Evolutionary conservation across 495 filamentous ascomycete genomes (phyloP).

Genomic region (Hypoxylon subgilvum): DNA sequence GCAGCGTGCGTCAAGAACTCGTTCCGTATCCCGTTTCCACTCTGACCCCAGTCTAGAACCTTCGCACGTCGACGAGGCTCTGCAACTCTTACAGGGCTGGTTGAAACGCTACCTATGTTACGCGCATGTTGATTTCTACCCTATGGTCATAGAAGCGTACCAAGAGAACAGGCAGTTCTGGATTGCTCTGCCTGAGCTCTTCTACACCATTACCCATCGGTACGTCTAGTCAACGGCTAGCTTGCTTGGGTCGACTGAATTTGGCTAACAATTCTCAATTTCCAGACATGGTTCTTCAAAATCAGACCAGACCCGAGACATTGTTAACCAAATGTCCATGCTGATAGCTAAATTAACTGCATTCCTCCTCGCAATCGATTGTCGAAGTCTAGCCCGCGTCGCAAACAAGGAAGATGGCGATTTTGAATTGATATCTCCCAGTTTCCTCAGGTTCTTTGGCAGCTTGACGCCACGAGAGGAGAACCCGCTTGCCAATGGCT

Average conservation of each 20-base stretch:
- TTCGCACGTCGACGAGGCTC: constrained; percentile 46
- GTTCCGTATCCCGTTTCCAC: constrained; percentile 9
- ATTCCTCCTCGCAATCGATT: constrained; percentile 36
- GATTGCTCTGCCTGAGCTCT: constrained; percentile 35
- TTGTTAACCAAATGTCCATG: constrained; percentile 28
- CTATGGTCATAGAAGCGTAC: constrained; percentile 44
- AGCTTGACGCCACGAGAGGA: constrained; percentile 24
- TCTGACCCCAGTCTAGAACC: constrained; percentile 39
- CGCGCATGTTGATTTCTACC: constrained; percentile 28
- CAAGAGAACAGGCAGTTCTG: constrained; percentile 46
- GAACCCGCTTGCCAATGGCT: constrained; percentile 12
- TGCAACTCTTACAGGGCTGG: constrained; percentile 50
- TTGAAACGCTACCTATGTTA: constrained; percentile 49
- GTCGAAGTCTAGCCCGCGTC: constrained; percentile 15
- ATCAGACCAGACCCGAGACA: constrained; percentile 30
- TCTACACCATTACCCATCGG: constrained; percentile 31
- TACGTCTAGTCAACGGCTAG: constrained; percentile 11
- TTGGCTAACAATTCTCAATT: constrained; percentile 1
- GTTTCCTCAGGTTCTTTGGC: constrained; percentile 32
- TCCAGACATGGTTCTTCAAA: constrained; percentile 28
- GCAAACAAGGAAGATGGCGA: constrained; percentile 20
- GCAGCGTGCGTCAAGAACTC: constrained; percentile 40
- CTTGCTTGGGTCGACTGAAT: background rate
- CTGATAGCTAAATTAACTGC: constrained; percentile 35
- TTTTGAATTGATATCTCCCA: constrained; percentile 35